Conservation (phyloP, 805 yeast species). For the Saccharomycopsis lassenensis region DNA sequence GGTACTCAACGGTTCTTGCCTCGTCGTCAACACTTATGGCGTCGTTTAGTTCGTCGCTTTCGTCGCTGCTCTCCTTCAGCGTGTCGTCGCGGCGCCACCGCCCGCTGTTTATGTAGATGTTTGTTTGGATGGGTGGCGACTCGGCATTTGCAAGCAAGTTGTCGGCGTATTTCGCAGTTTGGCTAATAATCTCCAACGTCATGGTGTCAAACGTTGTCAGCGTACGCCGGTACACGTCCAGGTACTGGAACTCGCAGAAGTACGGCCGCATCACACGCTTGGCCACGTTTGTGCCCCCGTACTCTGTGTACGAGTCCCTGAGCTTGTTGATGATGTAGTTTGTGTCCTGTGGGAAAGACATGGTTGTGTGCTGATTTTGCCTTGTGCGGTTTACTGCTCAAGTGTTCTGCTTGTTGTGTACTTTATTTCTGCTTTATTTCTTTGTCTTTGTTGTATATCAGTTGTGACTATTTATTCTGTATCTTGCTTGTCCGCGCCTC, state of each 20-base stretch:
- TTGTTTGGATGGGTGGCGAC: slow-evolving; percentile 17
- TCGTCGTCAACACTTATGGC: neutral
- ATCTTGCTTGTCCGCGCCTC: too few relatives aligned
- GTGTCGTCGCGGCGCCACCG: too few relatives aligned
- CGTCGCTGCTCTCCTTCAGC: too few relatives aligned
- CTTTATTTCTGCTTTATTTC: too few relatives aligned
- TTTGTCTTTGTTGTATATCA: too few relatives aligned
- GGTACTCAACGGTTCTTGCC: neutral
- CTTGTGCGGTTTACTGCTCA: neutral
- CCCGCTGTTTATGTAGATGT: slow-evolving; percentile 9
- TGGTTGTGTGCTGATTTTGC: neutral
- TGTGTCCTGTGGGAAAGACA: slow-evolving; percentile 17
- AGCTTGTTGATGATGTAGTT: slow-evolving; percentile 15
- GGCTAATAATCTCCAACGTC: slow-evolving; percentile 7
- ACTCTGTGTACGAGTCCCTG: slow-evolving; percentile 10
- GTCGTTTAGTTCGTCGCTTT: neutral
- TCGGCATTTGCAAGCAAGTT: slow-evolving; percentile 10
- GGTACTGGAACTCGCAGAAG: slow-evolving; percentile 5
- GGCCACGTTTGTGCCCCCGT: slow-evolving; percentile 10
- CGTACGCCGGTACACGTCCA: slow-evolving; percentile 5
- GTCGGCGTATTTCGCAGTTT: slow-evolving; percentile 6
- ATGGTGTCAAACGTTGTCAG: slow-evolving; percentile 5
- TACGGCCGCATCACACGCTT: slow-evolving; percentile 16
- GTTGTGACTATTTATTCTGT: too few relatives aligned
- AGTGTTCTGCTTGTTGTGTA: neutral